Conservation (phyloP, 78 protist genomes). For the Dictyostelium purpureum region DNA sequence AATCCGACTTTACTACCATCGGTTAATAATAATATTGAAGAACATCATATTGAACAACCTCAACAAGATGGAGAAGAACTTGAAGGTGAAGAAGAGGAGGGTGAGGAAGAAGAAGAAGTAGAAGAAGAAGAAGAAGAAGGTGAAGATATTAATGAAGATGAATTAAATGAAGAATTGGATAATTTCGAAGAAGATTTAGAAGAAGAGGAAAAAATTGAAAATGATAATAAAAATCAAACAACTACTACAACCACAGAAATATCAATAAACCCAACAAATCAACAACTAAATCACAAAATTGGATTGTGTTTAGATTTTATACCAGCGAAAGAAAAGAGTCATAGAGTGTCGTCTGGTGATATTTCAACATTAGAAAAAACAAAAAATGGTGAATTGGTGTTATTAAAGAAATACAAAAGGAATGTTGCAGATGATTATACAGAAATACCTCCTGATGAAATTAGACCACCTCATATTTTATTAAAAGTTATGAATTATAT, state of each 20-base stretch:
- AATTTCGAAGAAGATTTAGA: neutral
- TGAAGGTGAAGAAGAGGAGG: neutral
- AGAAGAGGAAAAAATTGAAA: neutral
- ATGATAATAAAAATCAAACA: too few species aligned
- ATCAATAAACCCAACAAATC: neutral
- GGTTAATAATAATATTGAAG: neutral
- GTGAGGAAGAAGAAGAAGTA: neutral
- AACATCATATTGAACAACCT: neutral
- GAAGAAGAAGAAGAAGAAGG: neutral
- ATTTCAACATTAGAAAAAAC: constrained; percentile 27
- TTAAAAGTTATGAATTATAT: constrained; percentile 49
- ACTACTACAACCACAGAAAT: neutral
- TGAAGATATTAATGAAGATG: neutral
- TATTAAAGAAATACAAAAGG: constrained; percentile 45
- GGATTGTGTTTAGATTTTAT: constrained; percentile 64
- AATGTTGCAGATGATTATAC: constrained; percentile 43
- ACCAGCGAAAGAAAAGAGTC: constrained; percentile 31
- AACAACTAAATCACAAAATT: constrained; percentile 24
- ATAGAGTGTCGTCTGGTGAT: constrained; percentile 35
- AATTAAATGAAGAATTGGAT: neutral
- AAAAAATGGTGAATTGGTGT: neutral
- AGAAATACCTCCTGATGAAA: constrained; percentile 75
- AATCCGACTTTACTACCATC: neutral
- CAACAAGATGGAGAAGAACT: neutral
- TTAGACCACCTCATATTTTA: constrained; percentile 49